These are phyloP conservation scores for Cryphonectria parasitica DNA, from an alignment of 2,329 filamentous ascomycete species.

Conservation along the genomic window DNA sequence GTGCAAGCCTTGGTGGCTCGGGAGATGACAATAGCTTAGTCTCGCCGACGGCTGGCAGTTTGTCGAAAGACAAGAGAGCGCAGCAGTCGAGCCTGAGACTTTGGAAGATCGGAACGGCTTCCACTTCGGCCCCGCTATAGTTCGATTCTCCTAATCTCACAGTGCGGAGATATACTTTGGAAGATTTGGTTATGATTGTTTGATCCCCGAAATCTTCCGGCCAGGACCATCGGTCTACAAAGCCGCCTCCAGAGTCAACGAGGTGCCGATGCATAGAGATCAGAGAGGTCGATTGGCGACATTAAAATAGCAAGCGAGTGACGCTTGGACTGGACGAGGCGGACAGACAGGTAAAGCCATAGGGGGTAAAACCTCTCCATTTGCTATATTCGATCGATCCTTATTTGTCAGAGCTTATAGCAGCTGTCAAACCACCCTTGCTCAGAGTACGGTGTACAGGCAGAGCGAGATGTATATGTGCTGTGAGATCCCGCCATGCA, in stretches of 20 bases:
- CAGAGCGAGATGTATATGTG: background rate
- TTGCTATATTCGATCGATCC: background rate
- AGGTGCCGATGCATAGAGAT: background rate
- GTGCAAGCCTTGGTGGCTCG: background rate
- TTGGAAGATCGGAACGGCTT: constrained; percentile 43
- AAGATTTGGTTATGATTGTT: too few relatives aligned
- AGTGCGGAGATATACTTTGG: background rate
- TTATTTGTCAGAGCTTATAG: background rate
- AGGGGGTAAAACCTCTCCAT: background rate
- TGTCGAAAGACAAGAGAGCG: constrained; percentile 21
- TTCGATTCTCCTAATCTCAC: too few relatives aligned
- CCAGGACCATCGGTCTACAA: background rate
- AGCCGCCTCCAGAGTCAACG: background rate
- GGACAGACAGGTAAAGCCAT: background rate
- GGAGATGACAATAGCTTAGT: constrained; percentile 14
- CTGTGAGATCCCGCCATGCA: background rate
- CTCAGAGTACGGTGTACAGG: background rate
- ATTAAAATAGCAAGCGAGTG: background rate
- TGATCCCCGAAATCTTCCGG: background rate
- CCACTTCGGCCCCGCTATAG: background rate
- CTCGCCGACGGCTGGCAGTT: background rate
- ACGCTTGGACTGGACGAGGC: background rate
- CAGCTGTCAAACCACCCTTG: background rate
- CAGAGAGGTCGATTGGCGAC: background rate
- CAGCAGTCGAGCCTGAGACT: constrained; percentile 51